phyloP scores from a whole-genome alignment of 108 stramenopile genomes.

The Cyclotella distinguenda region DNA sequence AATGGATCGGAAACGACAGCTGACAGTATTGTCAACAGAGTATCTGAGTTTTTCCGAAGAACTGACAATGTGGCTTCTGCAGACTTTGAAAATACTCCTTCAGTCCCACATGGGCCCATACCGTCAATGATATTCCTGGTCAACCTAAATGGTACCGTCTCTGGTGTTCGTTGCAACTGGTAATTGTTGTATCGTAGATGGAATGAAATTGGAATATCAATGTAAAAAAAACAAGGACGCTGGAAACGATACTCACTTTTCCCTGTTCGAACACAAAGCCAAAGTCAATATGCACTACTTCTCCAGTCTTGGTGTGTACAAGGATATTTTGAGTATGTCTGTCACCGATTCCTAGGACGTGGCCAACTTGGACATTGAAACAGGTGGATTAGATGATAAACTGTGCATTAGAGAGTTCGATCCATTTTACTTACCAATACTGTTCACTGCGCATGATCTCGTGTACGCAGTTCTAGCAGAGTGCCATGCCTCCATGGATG shows the following conservation, averaged over 20 bases:
- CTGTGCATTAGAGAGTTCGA: neutral
- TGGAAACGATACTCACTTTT: constrained; percentile 52
- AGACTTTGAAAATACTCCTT: constrained; percentile 82
- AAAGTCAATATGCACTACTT: constrained; percentile 99
- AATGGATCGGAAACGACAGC: constrained; percentile 95
- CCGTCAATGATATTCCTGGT: constrained; percentile 98
- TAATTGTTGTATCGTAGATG: neutral
- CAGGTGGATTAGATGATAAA: neutral
- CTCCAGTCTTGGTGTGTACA: constrained; percentile 85
- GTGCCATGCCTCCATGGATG: constrained; percentile 84
- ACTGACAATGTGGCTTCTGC: constrained; percentile 82
- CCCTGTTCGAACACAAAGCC: constrained; percentile 99
- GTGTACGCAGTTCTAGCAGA: constrained; percentile 85
- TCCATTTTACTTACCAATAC: constrained; percentile 47
- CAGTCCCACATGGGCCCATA: constrained; percentile 89
- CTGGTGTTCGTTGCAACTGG: constrained; percentile 72
- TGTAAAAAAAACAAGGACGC: neutral
- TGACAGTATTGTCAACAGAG: constrained; percentile 91
- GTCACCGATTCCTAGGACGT: constrained; percentile 98
- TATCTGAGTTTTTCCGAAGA: constrained; percentile 73
- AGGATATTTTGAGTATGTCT: constrained; percentile 96
- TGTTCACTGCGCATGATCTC: constrained; percentile 89
- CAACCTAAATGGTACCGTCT: constrained; percentile 96
- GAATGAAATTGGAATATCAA: neutral
- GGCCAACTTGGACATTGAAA: constrained; percentile 64